Conservation (phyloP, 2,329 filamentous ascomycete genomes). For the Alternaria hordeiaustralica region DNA sequence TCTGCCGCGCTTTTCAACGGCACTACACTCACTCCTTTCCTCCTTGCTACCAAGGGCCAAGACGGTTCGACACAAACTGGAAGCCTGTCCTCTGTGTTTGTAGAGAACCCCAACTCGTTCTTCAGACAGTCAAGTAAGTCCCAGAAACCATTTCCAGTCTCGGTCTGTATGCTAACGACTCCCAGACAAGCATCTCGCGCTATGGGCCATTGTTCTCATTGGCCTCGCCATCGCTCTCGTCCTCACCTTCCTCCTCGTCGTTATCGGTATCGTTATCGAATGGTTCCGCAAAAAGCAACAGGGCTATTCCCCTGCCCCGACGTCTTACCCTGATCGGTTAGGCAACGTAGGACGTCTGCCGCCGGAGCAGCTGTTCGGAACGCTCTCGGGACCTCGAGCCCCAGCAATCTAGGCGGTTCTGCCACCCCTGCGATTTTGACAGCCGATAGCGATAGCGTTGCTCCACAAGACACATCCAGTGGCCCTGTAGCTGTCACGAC, state of each 20-base stretch:
- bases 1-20: constrained; percentile 91
- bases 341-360: constrained; percentile 59
- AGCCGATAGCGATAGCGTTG: not conserved
- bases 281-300: constrained; percentile 77
- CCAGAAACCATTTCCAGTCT: not conserved
- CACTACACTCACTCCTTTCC: constrained; percentile 76
- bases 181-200: constrained; percentile 65
- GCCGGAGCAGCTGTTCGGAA: constrained; percentile 53
- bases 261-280: constrained; percentile 76
- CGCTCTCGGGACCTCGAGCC: constrained; percentile 40
- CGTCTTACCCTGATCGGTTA: constrained; percentile 56
- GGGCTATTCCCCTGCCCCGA: constrained; percentile 80
- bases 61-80: constrained; percentile 67
- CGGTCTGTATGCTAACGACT: constrained; percentile 12
- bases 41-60: constrained; percentile 70
- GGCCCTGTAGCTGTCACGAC: not conserved
- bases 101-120: constrained; percentile 75
- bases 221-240: constrained; percentile 78
- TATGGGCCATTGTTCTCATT: constrained; percentile 82
- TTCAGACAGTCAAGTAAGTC: constrained; percentile 70
- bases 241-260: constrained; percentile 78
- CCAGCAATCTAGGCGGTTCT: constrained; percentile 35
- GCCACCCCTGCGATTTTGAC: not conserved
- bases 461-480: not conserved
- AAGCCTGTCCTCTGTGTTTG: constrained; percentile 81